Evolutionary conservation across 768 basidiomycete species (phyloP), one percentile per base, ranked within the genome.

Genomic region (Suillus discolor): DNA sequence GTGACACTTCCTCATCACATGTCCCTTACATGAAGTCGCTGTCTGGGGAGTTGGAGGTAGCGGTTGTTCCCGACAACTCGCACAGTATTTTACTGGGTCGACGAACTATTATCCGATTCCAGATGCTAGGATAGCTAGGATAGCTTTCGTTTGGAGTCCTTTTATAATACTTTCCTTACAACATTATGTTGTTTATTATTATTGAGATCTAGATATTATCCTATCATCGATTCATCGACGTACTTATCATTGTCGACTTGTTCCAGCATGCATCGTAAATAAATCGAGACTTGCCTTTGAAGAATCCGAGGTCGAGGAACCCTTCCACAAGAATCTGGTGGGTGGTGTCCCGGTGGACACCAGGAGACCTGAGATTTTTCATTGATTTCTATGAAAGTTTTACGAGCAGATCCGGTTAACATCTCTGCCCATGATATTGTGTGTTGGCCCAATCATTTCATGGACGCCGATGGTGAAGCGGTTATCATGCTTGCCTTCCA

Each of bases 401-500:
- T 7, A 62, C 31, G 31, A 31, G 31, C 1, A 49, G 47, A 51
- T 49, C 25, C 23, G 49, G 25, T 15, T 49, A 49, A 7, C 6
- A 49, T 15, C 6, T 2, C 13, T 38, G 36, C 8, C 8, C 36
- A 38, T 15, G 7, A 15, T 49, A 1, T 28, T 28, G 3, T 25
- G 15, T 59, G 18, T 34, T 55, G 13, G 51, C 13, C 16, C 7
- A 25, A 4, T 9, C 0, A 13, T 12, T 2, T 15, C 3, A 28
- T 34, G 8, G 13, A 83, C 83, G 75, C 82, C 79, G 82, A 89
- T 91, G 90, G 90, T 91, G 90, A 91, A 91, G 88, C 84, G 89
- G 90, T 90, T 91, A 91, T 91, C 89, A 91, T 92, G 89, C 90
- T 91, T 91, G 89, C 89, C 89, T 91, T 91, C 90, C 89, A 91